Base-by-base conservation (phyloP, 1,284 basidiomycete species). In the Rhodotorula sp. region DNA sequence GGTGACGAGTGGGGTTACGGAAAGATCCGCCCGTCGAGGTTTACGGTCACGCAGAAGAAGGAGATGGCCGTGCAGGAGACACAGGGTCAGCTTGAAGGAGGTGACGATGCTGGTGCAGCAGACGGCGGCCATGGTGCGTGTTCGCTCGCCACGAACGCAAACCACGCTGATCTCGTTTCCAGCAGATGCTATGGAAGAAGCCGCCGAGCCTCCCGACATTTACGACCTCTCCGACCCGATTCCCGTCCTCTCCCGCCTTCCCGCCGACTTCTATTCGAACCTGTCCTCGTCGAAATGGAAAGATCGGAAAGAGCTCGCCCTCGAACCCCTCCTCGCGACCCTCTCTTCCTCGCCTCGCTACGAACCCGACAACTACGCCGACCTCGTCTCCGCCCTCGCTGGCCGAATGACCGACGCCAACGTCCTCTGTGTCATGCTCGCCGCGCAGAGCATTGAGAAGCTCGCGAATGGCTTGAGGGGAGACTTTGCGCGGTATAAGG, bases 231-330 rank as follows among this genome's bases (percentile, higher is more conserved):
- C 89, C 4, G 93, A 97, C 78, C 89, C 91, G 20, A 87, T 92
- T 58, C 86, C 95, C 77, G 87, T 93, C 68, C 83, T 87, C 59
- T 82, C 86, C 10, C 89, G 88, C 76, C 84, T 96, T 59, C 89
- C 94, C 0, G 81, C 86, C 4, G 88, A 89, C 65, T 83, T 95
- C 67, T 86, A 89, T 70, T 84, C 88, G 10, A 83, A 86, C 66
- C 84, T 99, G 62, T 85, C 87, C 20, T 97, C 94, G 7, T 88
- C 91, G 1, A 99, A 99, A 81, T 99, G 96, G 96, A 97, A 99
- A 80, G 96, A 99, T 74, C 87, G 96, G 40, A 92, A 95, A 77
- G 94, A 97, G 77, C 79, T 81, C 63, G 90, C 87, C 3, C 82
- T 98, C 62, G 94, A 97, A 75, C 91, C 92, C 56, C 84, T 96